phyloP scores from a whole-genome alignment of 2,329 filamentous ascomycete species.

The Tolypocladium capitatum region DNA sequence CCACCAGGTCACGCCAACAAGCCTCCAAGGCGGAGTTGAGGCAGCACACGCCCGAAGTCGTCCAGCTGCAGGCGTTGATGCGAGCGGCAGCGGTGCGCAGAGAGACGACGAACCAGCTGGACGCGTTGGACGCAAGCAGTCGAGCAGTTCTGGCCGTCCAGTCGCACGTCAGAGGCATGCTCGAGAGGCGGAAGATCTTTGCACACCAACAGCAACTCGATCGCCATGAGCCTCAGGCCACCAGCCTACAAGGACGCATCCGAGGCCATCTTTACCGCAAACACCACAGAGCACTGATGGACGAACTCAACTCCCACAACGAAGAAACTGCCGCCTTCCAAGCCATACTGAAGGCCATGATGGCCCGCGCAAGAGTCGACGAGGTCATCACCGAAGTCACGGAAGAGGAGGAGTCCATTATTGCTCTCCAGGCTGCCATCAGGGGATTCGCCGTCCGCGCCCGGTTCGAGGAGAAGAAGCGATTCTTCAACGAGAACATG shows the following conservation, averaged over 20 bases:
- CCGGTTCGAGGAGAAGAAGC: constrained; percentile 71
- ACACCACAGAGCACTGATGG: constrained; percentile 47
- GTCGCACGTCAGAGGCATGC: constrained; percentile 46
- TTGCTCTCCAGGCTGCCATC: constrained; percentile 60
- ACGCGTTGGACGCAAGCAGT: constrained; percentile 33
- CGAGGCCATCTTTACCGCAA: constrained; percentile 54
- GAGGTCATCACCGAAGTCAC: constrained; percentile 65
- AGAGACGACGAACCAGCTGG: constrained; percentile 33
- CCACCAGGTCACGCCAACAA: constrained; percentile 30
- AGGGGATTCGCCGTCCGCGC: constrained; percentile 62
- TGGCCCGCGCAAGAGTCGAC: constrained; percentile 62
- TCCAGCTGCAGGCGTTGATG: constrained; percentile 35
- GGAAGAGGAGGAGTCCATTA: constrained; percentile 64
- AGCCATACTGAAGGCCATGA: constrained; percentile 62
- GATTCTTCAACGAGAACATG: constrained; percentile 93
- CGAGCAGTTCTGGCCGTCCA: constrained; percentile 39
- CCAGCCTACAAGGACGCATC: constrained; percentile 50
- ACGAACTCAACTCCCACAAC: constrained; percentile 56
- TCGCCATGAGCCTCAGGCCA: constrained; percentile 41
- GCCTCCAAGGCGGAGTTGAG: constrained; percentile 34
- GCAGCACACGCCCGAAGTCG: constrained; percentile 28
- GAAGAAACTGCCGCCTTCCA: constrained; percentile 59
- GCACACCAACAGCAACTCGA: constrained; percentile 41
- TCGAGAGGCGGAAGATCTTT: constrained; percentile 37
- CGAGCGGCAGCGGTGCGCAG: constrained; percentile 42